phyloP scores from a whole-genome alignment of 352 stramenopile genomes.

The Phytophthora litchii region DNA sequence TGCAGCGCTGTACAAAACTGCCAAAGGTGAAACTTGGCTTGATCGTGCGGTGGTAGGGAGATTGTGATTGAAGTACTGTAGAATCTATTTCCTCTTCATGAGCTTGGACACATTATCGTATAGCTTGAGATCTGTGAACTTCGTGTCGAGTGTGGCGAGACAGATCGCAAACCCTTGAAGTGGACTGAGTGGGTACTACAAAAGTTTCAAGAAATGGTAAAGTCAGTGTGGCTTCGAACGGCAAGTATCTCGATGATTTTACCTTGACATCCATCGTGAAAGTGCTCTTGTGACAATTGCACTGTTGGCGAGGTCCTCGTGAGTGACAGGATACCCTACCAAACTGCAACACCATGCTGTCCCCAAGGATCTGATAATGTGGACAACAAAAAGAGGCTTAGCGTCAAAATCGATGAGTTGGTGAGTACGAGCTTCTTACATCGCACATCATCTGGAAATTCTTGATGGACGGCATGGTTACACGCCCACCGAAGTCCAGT shows the following conservation, averaged over 20 bases:
- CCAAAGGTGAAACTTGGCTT: not conserved
- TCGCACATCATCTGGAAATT: conserved; percentile 76
- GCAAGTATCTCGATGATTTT: conserved; percentile 10
- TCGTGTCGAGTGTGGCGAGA: conserved; percentile 86
- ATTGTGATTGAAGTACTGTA: conserved; percentile 17
- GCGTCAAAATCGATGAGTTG: conserved; percentile 42
- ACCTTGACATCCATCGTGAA: conserved; percentile 95
- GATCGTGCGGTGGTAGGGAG: conserved; percentile 9
- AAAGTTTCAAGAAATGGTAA: conserved; percentile 1
- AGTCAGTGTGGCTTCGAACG: not conserved
- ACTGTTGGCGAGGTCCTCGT: conserved; percentile 49
- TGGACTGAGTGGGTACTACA: conserved; percentile 77
- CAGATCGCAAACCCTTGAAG: conserved; percentile 91
- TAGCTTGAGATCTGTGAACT: conserved; percentile 59
- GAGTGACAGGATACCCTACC: conserved; percentile 67
- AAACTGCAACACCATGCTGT: conserved; percentile 63
- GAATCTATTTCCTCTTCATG: conserved; percentile 43
- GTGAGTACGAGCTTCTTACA: conserved; percentile 31
- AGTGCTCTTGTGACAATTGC: conserved; percentile 78
- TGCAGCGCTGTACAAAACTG: conserved; percentile 11
- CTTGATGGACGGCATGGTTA: conserved; percentile 75
- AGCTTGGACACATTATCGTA: conserved; percentile 55
- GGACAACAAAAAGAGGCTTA: not conserved
- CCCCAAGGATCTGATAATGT: conserved; percentile 32
- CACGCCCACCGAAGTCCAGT: conserved; percentile 67